Evolutionary conservation across 306 rosid species (phyloP), one percentile per base, ranked within the genome.

Genomic region (Echinosophora koreensis): DNA sequence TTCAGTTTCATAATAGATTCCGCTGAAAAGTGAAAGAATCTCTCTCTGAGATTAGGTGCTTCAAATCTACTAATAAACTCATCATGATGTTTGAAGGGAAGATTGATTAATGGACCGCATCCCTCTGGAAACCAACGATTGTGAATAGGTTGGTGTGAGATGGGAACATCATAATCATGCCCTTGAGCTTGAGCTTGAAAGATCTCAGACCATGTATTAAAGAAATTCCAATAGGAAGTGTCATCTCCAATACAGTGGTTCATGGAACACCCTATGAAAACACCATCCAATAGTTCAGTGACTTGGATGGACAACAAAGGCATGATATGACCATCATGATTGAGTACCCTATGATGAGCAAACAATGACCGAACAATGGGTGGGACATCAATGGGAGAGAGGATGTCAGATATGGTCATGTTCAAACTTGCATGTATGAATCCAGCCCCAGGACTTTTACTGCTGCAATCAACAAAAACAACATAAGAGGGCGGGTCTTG

Each of bases 181-280:
- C 42, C 85, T 4, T 51, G 66, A 16, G 76, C 69, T 78, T 56
- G 78, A 39, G 82, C 61, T 76, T 44, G 84, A 44, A 93, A 89
- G 10, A 93, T 85, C 30, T 91, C 81, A 4, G 97, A 91, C 88
- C 84, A 84, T 1, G 74, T 13, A 6, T 87, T 93, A 17, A 86
- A 84, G 86, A 91, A 89, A 51, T 73, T 73, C 98, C 92, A 93
- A 66, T 66, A 89, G 6, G 89, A 64, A 12, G 87, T 87, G 7
- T 93, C 95, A 57, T 93, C 91, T 4, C 5, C 90, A 3, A 89
- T 3, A 10, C 0, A 0, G n/a, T 91, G 97, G 60, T 86, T 88
- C 73, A 88, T 62, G 54, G 96, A 91, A 56, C 89, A 86, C 1
- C 92, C 98, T 0, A 93, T 78, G 88, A 89, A 89, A 55, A 91